Base-by-base conservation (phyloP, 2,329 filamentous ascomycete species). In the Pseudovirgaria hyperparasitica region DNA sequence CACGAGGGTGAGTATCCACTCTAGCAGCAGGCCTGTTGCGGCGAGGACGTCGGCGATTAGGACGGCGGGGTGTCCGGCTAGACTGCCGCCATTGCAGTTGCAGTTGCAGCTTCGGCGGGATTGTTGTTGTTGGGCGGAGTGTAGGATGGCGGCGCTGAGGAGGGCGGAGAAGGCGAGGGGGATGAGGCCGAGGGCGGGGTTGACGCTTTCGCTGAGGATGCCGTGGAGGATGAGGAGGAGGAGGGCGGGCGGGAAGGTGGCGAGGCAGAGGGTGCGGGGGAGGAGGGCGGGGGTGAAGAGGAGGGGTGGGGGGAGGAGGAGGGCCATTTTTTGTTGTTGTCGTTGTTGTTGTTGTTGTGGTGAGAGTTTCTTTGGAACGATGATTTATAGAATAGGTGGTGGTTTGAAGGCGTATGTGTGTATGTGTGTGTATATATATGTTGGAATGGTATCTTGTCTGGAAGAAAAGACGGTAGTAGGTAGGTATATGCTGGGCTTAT, bases 171-270 rank as follows among this genome's bases (percentile, higher is more conserved):
- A 37, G 30, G 45, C 45, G 4, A 50, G 35, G 0, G 46, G 46
- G 1, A 50, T 17, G 16, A 50, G 35, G 5, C 41, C 39, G 23
- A 49, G 45, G 7, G 45, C 42, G 3, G 46, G 46, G 16, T 47
- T 45, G 1, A 45, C 43, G 8, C 30, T 12, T 2, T 22, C 5
- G 2, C 39, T 33, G 4, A 25, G n/a, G 12, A 49, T 37, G 22
- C 44, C 44, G 12, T 40, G 32, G 21, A 47, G 40, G 13, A 49
- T 35, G 2, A 50, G 37, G 9, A 50, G 23, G 24, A 44, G 6
- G 22, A 50, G 49, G 3, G 33, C 43, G 0, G 43, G 44, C 2
- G 36, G 30, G 28, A 48, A 47, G 10, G 32, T 36, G 4, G 36
- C 26, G 18, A 48, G 24, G 6, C 36, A 41, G 3, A 47, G 28